Conservation (phyloP, 345 rosid genomes). For the Cardamine resedifolia region DNA sequence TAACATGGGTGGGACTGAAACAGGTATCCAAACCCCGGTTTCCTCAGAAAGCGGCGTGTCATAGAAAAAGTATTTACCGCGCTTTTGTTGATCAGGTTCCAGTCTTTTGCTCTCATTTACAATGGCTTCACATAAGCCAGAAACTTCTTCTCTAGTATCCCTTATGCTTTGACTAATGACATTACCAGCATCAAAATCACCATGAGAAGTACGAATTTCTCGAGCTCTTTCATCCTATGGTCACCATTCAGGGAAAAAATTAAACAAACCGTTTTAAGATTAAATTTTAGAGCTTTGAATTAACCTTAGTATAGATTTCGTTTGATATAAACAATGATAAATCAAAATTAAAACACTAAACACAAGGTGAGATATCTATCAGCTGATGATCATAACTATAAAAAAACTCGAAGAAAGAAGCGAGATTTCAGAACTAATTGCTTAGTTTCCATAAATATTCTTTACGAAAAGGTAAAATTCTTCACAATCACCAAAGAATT, state of each 20-base stretch:
- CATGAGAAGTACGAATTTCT: neutral
- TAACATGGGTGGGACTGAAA: slow-evolving; percentile 90
- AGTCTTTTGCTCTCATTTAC: slow-evolving; percentile 19
- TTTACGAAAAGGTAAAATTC: neutral
- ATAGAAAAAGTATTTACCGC: slow-evolving; percentile 75
- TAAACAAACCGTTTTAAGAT: slow-evolving; percentile 12
- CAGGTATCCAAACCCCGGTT: slow-evolving; percentile 95
- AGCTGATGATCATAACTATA: slow-evolving; percentile 21
- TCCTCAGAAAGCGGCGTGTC: slow-evolving; percentile 78
- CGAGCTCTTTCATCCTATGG: slow-evolving; percentile 29
- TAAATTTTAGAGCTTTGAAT: slow-evolving; percentile 9
- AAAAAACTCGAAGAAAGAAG: neutral
- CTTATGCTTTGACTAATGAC: neutral
- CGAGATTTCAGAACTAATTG: neutral
- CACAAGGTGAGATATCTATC: neutral
- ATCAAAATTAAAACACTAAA: neutral
- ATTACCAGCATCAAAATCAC: slow-evolving; percentile 23
- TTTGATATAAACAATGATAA: neutral
- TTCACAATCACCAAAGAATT: neutral
- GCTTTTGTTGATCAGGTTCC: slow-evolving; percentile 34
- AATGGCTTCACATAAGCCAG: neutral
- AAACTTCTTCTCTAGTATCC: slow-evolving; percentile 21
- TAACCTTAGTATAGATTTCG: neutral
- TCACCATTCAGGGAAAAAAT: slow-evolving; percentile 11
- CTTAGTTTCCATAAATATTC: neutral